Percentiles rank a stretch among this genome's conserved stretches.
phyloP scores from a whole-genome alignment of 192 early-diverging fungal genomes.

The Mortierella alpina region DNA sequence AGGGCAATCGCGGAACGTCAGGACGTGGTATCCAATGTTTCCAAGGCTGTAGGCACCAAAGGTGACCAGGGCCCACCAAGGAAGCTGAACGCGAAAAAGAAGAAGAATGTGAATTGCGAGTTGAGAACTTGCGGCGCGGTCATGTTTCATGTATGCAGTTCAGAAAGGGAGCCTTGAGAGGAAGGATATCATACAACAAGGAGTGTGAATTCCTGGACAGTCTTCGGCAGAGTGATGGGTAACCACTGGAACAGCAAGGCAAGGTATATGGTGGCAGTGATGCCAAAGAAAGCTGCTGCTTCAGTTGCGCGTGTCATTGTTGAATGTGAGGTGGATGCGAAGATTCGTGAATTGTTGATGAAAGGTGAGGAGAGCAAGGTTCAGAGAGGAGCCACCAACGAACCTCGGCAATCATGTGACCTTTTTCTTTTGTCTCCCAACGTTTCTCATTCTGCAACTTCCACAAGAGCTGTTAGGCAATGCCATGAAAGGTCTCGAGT shows the following conservation, averaged over 20 bases:
- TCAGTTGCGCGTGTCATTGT: constrained; percentile 67
- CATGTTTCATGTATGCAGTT: background rate
- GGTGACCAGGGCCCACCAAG: constrained; percentile 80
- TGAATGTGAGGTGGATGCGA: constrained; percentile 6
- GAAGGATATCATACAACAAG: constrained; percentile 58
- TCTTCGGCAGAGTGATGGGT: constrained; percentile 57
- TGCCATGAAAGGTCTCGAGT: constrained; percentile 19
- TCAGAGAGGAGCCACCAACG: background rate
- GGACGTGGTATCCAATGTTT: constrained; percentile 86
- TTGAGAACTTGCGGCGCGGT: background rate
- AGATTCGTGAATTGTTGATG: background rate
- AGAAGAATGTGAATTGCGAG: background rate
- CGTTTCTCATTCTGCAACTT: background rate
- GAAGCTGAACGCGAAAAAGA: constrained; percentile 61
- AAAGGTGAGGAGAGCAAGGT: background rate
- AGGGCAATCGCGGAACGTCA: constrained; percentile 93
- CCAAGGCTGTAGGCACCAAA: constrained; percentile 93
- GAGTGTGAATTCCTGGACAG: constrained; percentile 60
- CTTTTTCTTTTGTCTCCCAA: too few species aligned
- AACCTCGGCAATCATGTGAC: constrained; percentile 8
- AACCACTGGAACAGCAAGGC: constrained; percentile 56
- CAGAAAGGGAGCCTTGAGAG: background rate
- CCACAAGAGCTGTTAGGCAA: background rate
- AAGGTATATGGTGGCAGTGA: constrained; percentile 57
- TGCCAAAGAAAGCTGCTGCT: constrained; percentile 55